Conservation (phyloP, 208 protist genomes). For the Wallacemonas sp. region DNA sequence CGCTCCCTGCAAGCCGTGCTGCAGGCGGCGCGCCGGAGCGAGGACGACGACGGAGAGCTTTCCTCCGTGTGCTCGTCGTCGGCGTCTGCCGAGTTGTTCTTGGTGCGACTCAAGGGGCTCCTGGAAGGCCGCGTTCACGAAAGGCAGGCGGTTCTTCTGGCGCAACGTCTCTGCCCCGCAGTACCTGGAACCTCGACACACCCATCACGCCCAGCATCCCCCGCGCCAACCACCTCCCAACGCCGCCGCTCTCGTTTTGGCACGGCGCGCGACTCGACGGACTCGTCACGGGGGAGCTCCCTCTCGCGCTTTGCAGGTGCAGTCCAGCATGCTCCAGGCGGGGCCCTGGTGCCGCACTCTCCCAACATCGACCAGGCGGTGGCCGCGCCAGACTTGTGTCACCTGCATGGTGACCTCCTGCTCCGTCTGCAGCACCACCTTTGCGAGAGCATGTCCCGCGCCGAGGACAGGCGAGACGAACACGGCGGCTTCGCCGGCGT, state of each 20-base stretch:
- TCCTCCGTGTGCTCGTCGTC: neutral
- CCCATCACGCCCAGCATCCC: neutral
- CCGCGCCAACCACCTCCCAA: neutral
- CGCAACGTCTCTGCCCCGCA: neutral
- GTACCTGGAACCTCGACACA: too few relatives aligned
- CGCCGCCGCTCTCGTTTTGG: too few relatives aligned
- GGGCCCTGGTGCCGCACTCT: too few relatives aligned
- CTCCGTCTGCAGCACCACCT: slow-evolving; percentile 38
- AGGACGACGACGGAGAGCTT: neutral
- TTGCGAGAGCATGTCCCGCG: slow-evolving; percentile 12
- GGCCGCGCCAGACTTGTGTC: too few relatives aligned
- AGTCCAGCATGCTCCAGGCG: too few relatives aligned
- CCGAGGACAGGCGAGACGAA: slow-evolving; percentile 1
- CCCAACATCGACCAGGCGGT: too few relatives aligned
- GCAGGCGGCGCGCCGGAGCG: neutral
- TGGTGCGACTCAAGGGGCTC: slow-evolving; percentile 35
- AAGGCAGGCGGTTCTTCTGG: slow-evolving; percentile 4
- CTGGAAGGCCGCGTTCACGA: slow-evolving; percentile 27
- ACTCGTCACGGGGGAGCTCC: neutral
- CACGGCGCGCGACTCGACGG: too few relatives aligned
- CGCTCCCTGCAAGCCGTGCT: slow-evolving; percentile 10
- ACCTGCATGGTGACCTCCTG: slow-evolving; percentile 33
- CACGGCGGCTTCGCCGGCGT: slow-evolving; percentile 25
- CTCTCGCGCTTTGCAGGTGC: too few relatives aligned
- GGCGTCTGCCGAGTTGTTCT: slow-evolving; percentile 11